Evolutionary conservation across 1,139 yeast genomes (phyloP).

Genomic region (Nadsonia commutata): DNA sequence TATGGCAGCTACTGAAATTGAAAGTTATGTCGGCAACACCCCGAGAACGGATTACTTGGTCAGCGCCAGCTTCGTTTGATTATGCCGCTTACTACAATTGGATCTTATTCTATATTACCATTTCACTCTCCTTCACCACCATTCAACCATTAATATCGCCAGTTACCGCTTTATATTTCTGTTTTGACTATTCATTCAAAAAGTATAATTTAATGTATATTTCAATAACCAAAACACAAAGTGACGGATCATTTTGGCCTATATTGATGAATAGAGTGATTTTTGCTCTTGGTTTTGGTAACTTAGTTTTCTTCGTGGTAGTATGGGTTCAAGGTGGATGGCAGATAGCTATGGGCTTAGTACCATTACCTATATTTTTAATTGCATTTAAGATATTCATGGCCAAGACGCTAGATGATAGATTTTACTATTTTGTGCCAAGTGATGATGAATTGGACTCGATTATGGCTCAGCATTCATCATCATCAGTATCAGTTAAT

Average conservation of each 20-base stretch:
- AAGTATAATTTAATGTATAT: constrained; percentile 26
- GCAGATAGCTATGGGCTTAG: constrained; percentile 21
- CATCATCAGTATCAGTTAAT: constrained; percentile 5
- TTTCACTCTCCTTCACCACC: constrained; percentile 26
- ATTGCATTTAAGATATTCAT: constrained; percentile 20
- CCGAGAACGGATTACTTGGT: constrained; percentile 22
- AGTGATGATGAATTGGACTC: constrained; percentile 13
- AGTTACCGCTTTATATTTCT: constrained; percentile 21
- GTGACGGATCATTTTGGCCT: constrained; percentile 28
- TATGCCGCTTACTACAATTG: constrained; percentile 25
- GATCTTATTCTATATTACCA: constrained; percentile 24
- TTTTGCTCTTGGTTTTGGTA: constrained; percentile 24
- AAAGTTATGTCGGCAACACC: constrained; percentile 24
- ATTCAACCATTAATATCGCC: constrained; percentile 28
- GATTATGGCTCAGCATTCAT: constrained; percentile 7
- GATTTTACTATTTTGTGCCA: constrained; percentile 20
- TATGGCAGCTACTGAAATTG: constrained; percentile 18
- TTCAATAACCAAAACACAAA: constrained; percentile 25
- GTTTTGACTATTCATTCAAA: constrained; percentile 21
- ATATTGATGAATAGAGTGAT: constrained; percentile 22
- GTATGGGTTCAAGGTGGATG: constrained; percentile 28
- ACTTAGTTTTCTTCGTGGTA: constrained; percentile 23
- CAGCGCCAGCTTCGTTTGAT: constrained; percentile 25
- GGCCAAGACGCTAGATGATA: constrained; percentile 12
- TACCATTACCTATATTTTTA: constrained; percentile 20